These are phyloP conservation scores for Beta corolliflora DNA, from an alignment of 179 eudicot species.

Conservation along the genomic window DNA sequence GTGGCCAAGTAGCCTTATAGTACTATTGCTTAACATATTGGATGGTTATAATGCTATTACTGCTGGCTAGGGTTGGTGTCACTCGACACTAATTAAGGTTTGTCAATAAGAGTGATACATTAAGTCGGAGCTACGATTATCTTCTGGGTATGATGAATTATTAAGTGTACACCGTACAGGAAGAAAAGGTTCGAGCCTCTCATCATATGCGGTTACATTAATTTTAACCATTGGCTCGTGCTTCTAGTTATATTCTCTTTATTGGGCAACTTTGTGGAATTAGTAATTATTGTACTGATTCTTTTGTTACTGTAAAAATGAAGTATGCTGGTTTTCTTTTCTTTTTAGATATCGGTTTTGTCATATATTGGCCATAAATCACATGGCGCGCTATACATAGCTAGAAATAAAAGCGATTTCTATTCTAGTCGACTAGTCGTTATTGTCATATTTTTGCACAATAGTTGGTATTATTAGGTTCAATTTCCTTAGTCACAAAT, in stretches of 20 bases:
- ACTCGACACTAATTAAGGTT: background rate
- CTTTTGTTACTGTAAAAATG: background rate
- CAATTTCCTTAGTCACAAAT: too few species aligned
- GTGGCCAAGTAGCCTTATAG: slow-evolving; percentile 54
- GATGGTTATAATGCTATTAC: background rate
- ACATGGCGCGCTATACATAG: too few species aligned
- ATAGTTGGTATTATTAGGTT: too few species aligned
- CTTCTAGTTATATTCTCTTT: background rate
- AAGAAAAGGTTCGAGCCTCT: background rate
- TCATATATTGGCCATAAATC: too few species aligned
- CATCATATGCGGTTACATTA: background rate
- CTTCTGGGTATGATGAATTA: background rate
- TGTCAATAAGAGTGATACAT: background rate
- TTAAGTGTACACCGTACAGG: background rate
- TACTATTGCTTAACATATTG: background rate
- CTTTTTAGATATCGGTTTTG: too few species aligned
- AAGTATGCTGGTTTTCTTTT: too few species aligned
- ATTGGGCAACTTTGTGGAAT: slow-evolving; percentile 6
- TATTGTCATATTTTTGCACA: too few species aligned
- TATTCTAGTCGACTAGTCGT: too few species aligned
- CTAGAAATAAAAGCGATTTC: too few species aligned
- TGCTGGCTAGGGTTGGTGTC: background rate
- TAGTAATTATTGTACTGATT: slow-evolving; percentile 1
- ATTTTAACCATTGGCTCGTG: background rate
- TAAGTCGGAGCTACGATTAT: background rate